Evolutionary conservation across 2,329 filamentous ascomycete species (phyloP).

Genomic region (Colletotrichum trifolii): DNA sequence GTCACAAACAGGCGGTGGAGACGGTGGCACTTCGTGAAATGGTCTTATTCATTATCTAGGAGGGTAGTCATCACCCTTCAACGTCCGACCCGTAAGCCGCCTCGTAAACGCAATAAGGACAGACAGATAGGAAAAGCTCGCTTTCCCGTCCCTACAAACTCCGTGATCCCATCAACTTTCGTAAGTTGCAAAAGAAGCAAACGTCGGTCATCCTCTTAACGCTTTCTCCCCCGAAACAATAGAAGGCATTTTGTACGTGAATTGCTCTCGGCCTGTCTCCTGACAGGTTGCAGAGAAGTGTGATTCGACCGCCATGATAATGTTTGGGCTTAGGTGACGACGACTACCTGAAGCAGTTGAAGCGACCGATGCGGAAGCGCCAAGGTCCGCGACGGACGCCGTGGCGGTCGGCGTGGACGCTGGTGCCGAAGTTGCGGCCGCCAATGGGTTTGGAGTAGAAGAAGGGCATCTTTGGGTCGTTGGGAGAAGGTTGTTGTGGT

Average conservation of each 20-base stretch:
- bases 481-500: not conserved
- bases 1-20: too few species aligned
- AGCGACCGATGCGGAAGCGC: constrained; percentile 61
- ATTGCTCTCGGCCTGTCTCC: too few species aligned
- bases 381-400: constrained; percentile 62
- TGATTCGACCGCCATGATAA: too few species aligned
- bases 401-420: constrained; percentile 56
- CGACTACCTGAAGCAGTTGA: constrained; percentile 60
- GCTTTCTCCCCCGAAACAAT: constrained; percentile 10
- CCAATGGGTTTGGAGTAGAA: constrained; percentile 60
- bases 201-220: constrained; percentile 12
- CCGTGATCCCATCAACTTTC: too few species aligned
- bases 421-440: constrained; percentile 62
- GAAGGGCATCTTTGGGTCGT: constrained; percentile 53
- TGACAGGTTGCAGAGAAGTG: too few species aligned
- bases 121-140: constrained; percentile 28
- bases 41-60: constrained; percentile 17
- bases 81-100: not conserved
- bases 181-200: not conserved
- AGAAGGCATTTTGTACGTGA: too few species aligned
- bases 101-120: constrained; percentile 24
- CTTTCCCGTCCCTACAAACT: constrained; percentile 2
- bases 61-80: not conserved
- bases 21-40: not conserved
- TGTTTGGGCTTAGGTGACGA: not conserved